Percentiles rank a stretch among this genome's conserved stretches.
These are phyloP conservation scores for Beauveria caledonica DNA, from an alignment of 2,329 filamentous ascomycete species.

Conservation along the genomic window DNA sequence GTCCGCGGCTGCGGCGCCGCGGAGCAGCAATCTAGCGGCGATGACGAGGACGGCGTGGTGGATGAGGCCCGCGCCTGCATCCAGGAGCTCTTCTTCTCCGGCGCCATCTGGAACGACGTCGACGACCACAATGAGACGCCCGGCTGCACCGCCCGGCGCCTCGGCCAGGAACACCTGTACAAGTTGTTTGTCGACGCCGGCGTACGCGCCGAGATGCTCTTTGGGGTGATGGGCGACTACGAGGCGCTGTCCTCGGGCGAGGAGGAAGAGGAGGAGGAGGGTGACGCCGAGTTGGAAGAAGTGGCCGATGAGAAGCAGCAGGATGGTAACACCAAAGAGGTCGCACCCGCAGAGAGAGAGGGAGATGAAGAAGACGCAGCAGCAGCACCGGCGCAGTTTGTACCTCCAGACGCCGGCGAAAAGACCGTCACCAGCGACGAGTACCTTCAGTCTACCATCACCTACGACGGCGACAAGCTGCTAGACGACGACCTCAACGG, in stretches of 20 bases:
- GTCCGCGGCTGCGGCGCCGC: conserved; percentile 61
- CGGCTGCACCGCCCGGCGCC: conserved; percentile 68
- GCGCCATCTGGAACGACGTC: conserved; percentile 96
- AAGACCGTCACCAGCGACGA: conserved; percentile 52
- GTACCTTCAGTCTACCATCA: conserved; percentile 61
- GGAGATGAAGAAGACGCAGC: neutral
- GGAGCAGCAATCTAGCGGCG: neutral
- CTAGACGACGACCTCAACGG: conserved; percentile 71
- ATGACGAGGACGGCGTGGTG: conserved; percentile 34
- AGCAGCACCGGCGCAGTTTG: conserved; percentile 18
- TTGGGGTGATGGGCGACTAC: conserved; percentile 76
- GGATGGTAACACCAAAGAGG: conserved; percentile 12
- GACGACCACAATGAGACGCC: conserved; percentile 83
- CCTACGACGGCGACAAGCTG: conserved; percentile 57
- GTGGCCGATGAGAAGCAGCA: conserved; percentile 23
- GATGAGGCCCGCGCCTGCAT: conserved; percentile 60
- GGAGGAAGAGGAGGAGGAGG: conserved; percentile 43
- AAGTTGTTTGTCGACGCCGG: conserved; percentile 81
- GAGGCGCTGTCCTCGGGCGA: conserved; percentile 57
- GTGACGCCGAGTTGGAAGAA: conserved; percentile 34
- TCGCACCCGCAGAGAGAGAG: neutral
- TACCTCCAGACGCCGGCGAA: conserved; percentile 29
- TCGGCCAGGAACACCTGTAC: conserved; percentile 67
- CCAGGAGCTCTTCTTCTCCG: conserved; percentile 70
- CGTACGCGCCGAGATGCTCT: conserved; percentile 78